Evolutionary conservation across 352 stramenopile genomes (phyloP).

Genomic region (Phytophthora pini): DNA sequence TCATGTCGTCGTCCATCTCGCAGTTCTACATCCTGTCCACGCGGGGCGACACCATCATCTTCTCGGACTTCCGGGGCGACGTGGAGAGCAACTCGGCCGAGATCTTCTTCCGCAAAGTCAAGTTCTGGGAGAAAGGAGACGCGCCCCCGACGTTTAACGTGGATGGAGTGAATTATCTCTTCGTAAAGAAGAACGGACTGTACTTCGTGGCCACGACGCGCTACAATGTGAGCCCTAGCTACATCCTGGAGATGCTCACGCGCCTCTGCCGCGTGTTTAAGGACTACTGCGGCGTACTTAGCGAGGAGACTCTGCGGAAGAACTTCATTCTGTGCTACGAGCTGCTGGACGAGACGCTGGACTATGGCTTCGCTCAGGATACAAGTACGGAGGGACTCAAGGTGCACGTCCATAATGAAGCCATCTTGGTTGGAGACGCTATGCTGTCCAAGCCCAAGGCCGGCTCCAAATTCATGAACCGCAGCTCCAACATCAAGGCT

Average conservation of each 20-base stretch:
- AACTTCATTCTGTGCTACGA: constrained; percentile 99
- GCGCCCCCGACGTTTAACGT: constrained; percentile 97
- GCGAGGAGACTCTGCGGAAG: constrained; percentile 98
- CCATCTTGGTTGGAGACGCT: constrained; percentile 92
- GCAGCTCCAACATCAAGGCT: constrained; percentile 80
- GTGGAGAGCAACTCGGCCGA: constrained; percentile 90
- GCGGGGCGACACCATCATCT: constrained; percentile 98
- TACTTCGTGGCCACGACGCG: constrained; percentile 98
- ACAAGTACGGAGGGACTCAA: constrained; percentile 98
- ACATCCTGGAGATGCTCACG: constrained; percentile 96
- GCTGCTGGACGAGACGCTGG: constrained; percentile 98
- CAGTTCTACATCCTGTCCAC: constrained; percentile 99
- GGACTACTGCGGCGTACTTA: constrained; percentile 99
- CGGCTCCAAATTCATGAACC: constrained; percentile 87
- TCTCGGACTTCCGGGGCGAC: constrained; percentile 95
- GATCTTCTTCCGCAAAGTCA: constrained; percentile 99
- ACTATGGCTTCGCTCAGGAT: constrained; percentile 98
- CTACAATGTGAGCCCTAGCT: constrained; percentile 96
- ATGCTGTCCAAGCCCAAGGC: constrained; percentile 90
- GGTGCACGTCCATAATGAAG: constrained; percentile 98
- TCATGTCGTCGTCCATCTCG: constrained; percentile 86
- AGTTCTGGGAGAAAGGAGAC: constrained; percentile 98
- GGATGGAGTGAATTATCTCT: constrained; percentile 98
- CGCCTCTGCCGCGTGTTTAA: constrained; percentile 97
- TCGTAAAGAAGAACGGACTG: constrained; percentile 98